phyloP scores from a whole-genome alignment of 179 eudicot species.

The Pouteria campechiana region DNA sequence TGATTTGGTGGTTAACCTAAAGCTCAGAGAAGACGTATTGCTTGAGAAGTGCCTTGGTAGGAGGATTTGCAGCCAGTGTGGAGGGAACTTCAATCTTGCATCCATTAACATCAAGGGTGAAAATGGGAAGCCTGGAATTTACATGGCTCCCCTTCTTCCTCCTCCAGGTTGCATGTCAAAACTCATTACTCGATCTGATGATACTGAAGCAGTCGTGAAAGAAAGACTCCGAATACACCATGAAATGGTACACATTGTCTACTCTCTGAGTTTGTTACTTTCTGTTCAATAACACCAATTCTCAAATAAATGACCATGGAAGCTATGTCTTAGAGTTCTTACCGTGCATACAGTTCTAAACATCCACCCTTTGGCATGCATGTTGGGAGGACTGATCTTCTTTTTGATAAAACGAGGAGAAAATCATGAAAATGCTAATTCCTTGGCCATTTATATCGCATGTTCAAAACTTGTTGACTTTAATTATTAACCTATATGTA shows the following conservation, averaged over 20 bases:
- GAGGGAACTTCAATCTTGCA: conserved; percentile 84
- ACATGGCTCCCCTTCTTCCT: conserved; percentile 78
- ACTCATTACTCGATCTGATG: conserved; percentile 87
- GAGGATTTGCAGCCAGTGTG: conserved; percentile 78
- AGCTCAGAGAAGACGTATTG: conserved; percentile 72
- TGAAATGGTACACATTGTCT: conserved; percentile 53
- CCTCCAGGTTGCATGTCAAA: conserved; percentile 82
- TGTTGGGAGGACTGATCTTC: no score
- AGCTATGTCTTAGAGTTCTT: no score
- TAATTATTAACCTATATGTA: no score
- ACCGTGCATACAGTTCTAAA: no score
- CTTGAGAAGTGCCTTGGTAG: conserved; percentile 94
- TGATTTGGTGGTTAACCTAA: conserved; percentile 89
- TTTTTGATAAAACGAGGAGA: no score
- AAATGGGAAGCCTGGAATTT: conserved; percentile 65
- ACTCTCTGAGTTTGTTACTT: not conserved
- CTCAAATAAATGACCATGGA: no score
- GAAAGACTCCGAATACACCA: conserved; percentile 68
- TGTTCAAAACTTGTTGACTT: no score
- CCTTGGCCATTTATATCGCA: no score
- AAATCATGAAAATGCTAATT: no score
- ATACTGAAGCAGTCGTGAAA: conserved; percentile 73
- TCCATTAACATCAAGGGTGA: conserved; percentile 62
- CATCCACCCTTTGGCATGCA: no score
- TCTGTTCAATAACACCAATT: not conserved